Conservation (phyloP, 148 eudicot species). For the Diospyros lotus region DNA sequence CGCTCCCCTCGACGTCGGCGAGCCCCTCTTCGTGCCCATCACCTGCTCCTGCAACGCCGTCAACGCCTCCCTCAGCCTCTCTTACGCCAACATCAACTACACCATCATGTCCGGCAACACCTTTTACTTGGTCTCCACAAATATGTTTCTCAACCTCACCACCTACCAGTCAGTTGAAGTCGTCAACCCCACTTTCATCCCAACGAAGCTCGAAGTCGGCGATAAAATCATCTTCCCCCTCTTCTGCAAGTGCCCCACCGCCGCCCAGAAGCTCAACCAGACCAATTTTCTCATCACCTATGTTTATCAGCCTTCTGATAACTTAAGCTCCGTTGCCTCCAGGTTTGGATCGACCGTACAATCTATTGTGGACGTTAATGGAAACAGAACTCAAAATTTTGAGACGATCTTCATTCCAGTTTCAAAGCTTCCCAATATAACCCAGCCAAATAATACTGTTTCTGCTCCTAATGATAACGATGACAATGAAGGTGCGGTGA, state of each 20-base stretch:
- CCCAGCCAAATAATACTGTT: constrained; percentile 36
- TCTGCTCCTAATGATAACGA: constrained; percentile 5
- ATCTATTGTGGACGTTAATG: constrained; percentile 45
- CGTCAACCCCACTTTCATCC: constrained; percentile 49
- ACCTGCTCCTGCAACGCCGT: constrained; percentile 57
- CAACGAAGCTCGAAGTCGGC: constrained; percentile 43
- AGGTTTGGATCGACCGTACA: constrained; percentile 31
- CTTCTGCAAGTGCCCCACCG: constrained; percentile 72
- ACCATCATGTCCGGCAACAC: constrained; percentile 44
- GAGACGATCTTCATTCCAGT: constrained; percentile 75
- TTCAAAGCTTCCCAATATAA: constrained; percentile 43
- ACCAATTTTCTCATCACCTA: constrained; percentile 53
- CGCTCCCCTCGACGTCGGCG: constrained; percentile 34
- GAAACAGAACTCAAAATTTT: constrained; percentile 16
- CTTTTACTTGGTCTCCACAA: constrained; percentile 43
- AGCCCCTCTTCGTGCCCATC: constrained; percentile 67
- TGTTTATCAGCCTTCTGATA: constrained; percentile 70
- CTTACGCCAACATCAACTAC: constrained; percentile 45
- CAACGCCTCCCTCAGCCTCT: constrained; percentile 26
- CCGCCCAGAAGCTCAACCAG: constrained; percentile 29
- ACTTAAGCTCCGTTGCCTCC: constrained; percentile 36
- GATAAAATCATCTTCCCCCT: constrained; percentile 44
- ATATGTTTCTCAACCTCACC: constrained; percentile 53
- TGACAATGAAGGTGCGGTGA: constrained; percentile 28
- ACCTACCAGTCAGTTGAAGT: constrained; percentile 62